phyloP scores from a whole-genome alignment of 129 eudicot genomes.

The Helianthus annuus region DNA sequence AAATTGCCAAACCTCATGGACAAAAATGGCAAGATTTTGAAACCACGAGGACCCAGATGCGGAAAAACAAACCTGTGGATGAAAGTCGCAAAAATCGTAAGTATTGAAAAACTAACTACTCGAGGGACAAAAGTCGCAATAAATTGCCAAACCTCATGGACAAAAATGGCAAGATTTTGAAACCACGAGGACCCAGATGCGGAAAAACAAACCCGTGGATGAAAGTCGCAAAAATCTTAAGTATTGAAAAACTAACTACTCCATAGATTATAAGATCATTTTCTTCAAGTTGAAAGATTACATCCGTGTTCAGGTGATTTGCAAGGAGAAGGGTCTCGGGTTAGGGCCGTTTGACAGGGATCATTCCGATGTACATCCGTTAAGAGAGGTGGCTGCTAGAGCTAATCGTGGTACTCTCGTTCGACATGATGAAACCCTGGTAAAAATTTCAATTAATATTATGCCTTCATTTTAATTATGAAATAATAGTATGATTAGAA shows the following conservation, averaged over 20 bases:
- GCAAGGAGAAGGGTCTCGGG: constrained; percentile 76
- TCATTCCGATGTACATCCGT: constrained; percentile 40
- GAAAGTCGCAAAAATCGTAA: too few relatives aligned
- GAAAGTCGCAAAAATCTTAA: neutral
- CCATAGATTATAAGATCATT: neutral
- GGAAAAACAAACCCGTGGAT: too few relatives aligned
- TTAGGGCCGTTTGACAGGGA: constrained; percentile 43
- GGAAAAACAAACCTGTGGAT: too few relatives aligned
- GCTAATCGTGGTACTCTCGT: constrained; percentile 32
- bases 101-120: too few relatives aligned
- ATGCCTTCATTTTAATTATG: neutral
- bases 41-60: too few relatives aligned
- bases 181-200: too few relatives aligned
- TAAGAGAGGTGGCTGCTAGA: constrained; percentile 29
- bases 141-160: too few relatives aligned
- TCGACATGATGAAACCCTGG: constrained; percentile 48
- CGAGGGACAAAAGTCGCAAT: too few relatives aligned
- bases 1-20: too few relatives aligned
- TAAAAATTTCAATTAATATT: constrained; percentile 10
- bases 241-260: neutral
- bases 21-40: too few relatives aligned
- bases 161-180: too few relatives aligned
- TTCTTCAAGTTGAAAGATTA: constrained; percentile 9
- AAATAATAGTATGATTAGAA: neutral
- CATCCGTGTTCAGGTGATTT: constrained; percentile 54